phyloP scores from a whole-genome alignment of 306 rosid species.

The Prunus salicina region DNA sequence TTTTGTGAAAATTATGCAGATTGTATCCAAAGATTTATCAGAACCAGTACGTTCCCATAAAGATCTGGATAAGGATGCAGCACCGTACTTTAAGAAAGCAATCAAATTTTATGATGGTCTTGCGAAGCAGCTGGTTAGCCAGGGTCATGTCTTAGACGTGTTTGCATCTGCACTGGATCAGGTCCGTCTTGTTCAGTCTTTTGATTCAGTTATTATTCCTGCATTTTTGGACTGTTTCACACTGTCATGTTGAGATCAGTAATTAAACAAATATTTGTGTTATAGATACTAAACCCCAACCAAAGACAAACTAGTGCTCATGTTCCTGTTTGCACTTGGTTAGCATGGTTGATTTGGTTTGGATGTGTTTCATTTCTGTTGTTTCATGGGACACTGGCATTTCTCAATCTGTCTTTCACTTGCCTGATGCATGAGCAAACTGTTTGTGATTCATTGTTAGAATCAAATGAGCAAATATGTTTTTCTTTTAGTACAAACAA shows the following conservation, averaged over 20 bases:
- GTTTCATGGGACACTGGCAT: not conserved
- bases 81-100: slow-evolving; percentile 91
- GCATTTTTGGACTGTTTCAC: not conserved
- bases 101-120: slow-evolving; percentile 80
- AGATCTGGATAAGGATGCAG: slow-evolving; percentile 97
- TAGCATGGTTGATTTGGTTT: not conserved
- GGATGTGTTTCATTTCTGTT: not conserved
- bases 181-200: slow-evolving; percentile 44
- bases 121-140: slow-evolving; percentile 87
- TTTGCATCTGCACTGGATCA: slow-evolving; percentile 99
- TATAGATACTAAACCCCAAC: not conserved
- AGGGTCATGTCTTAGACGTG: slow-evolving; percentile 90
- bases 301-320: not conserved
- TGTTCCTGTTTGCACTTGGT: not conserved
- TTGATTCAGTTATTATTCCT: slow-evolving; percentile 20
- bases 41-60: slow-evolving; percentile 98
- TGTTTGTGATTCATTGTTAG: not conserved
- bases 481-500: too few relatives aligned
- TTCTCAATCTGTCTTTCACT: not conserved
- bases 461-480: not conserved
- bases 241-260: not conserved
- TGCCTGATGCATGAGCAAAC: not conserved
- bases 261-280: not conserved
- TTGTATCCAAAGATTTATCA: slow-evolving; percentile 82
- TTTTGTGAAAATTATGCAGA: slow-evolving; percentile 50